These are phyloP conservation scores for Bacidia rubella DNA, from an alignment of 495 filamentous ascomycete species.

Conservation along the genomic window DNA sequence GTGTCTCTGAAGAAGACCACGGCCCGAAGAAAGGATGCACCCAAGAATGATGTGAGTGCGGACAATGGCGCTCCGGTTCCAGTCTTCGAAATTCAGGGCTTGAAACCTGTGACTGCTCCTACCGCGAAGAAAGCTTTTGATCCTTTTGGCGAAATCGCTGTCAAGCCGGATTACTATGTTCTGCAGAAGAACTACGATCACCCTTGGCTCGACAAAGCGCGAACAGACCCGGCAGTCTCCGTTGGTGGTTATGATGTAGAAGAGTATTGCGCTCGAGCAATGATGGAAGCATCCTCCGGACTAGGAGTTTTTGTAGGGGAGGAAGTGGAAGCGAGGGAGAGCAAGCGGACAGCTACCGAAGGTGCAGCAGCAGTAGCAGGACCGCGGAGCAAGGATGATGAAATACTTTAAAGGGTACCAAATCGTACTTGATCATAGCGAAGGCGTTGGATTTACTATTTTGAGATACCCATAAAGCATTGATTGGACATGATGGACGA, in stretches of 20 bases:
- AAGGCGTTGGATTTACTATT: slow-evolving; percentile 27
- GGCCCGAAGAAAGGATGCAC: slow-evolving; percentile 33
- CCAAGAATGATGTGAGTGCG: slow-evolving; percentile 29
- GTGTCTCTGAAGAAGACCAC: slow-evolving; percentile 59
- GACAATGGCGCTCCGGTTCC: slow-evolving; percentile 21
- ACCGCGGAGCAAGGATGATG: slow-evolving; percentile 7
- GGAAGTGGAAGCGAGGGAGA: slow-evolving; percentile 41
- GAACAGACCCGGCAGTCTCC: slow-evolving; percentile 43
- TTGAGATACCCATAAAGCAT: slow-evolving; percentile 10
- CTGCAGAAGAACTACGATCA: slow-evolving; percentile 53
- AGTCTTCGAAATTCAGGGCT: slow-evolving; percentile 53
- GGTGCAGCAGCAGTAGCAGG: slow-evolving; percentile 16
- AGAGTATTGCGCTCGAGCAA: slow-evolving; percentile 65
- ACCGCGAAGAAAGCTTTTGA: slow-evolving; percentile 74
- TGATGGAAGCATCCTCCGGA: slow-evolving; percentile 84
- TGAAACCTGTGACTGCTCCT: slow-evolving; percentile 52
- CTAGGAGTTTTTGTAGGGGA: slow-evolving; percentile 74
- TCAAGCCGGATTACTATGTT: slow-evolving; percentile 53
- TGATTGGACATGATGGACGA: neutral
- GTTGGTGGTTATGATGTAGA: slow-evolving; percentile 71
- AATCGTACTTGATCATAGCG: slow-evolving; percentile 32
- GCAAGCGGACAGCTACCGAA: slow-evolving; percentile 20
- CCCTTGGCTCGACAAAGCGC: slow-evolving; percentile 47
- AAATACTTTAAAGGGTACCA: slow-evolving; percentile 12
- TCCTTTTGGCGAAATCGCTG: slow-evolving; percentile 65